A percentile compares a stretch with the other conserved stretches of the same genome.
Conservation (phyloP, 208 protist genomes). For the Acanthamoeba sp. region DNA sequence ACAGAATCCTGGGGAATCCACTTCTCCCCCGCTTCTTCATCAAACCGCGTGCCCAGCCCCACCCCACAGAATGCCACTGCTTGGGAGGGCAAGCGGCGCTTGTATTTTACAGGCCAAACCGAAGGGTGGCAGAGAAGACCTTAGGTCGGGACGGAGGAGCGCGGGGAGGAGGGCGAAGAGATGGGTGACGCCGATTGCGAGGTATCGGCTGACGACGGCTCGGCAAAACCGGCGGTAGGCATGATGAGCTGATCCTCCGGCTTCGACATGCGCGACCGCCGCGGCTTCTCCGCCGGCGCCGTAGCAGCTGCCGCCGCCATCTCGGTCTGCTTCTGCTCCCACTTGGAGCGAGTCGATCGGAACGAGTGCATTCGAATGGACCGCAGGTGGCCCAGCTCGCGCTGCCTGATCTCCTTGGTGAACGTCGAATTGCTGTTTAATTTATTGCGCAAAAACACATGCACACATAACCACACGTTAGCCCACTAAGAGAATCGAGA, state of each 20-base stretch:
- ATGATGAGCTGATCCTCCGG: neutral
- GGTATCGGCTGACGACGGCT: neutral
- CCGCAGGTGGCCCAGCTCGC: slow-evolving; percentile 13
- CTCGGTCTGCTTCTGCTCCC: slow-evolving; percentile 21
- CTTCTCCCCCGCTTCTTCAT: too few relatives aligned
- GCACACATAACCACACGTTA: too few relatives aligned
- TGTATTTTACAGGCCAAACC: too few relatives aligned
- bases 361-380: slow-evolving; percentile 23
- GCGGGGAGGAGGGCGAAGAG: neutral
- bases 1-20: too few relatives aligned
- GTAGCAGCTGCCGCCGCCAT: neutral
- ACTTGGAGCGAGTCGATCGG: slow-evolving; percentile 31
- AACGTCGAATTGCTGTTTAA: neutral
- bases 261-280: neutral
- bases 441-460: too few relatives aligned
- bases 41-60: too few relatives aligned
- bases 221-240: neutral
- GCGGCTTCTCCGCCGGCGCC: neutral
- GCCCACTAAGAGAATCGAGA: neutral
- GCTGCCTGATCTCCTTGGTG: neutral
- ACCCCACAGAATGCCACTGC: too few relatives aligned
- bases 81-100: too few relatives aligned
- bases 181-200: neutral
- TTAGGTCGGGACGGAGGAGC: too few relatives aligned
- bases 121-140: too few relatives aligned